phyloP scores from a whole-genome alignment of 192 early-diverging fungal genomes.

The Backusella australiensis region DNA sequence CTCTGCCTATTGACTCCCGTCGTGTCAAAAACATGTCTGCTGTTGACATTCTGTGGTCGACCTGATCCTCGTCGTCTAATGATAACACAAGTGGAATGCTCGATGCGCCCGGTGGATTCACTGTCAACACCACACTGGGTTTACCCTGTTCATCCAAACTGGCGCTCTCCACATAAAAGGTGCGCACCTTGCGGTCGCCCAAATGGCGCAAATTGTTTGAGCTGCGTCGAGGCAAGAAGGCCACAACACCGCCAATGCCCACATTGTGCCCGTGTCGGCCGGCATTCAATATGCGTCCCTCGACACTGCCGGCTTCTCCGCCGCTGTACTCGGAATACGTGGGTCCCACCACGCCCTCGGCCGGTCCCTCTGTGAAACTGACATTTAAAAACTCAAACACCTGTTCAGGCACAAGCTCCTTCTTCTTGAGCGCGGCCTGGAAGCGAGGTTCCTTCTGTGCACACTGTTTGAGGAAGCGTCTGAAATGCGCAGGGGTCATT shows the following conservation, averaged over 20 bases:
- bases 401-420: conserved; percentile 23
- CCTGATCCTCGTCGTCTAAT: neutral
- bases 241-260: conserved; percentile 70
- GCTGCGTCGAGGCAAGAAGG: conserved; percentile 40
- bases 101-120: conserved; percentile 5
- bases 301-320: conserved; percentile 25
- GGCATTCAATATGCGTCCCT: conserved; percentile 65
- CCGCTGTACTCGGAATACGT: conserved; percentile 49
- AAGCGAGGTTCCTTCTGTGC: conserved; percentile 38
- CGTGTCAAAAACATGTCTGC: neutral
- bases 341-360: conserved; percentile 40
- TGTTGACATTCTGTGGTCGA: neutral
- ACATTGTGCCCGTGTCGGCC: conserved; percentile 46
- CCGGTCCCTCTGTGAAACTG: conserved; percentile 16
- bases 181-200: conserved; percentile 38
- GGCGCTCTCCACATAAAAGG: conserved; percentile 64
- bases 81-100: conserved; percentile 4
- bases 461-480: conserved; percentile 54
- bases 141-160: conserved; percentile 43
- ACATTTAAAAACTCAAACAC: conserved; percentile 26
- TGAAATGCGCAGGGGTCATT: conserved; percentile 60
- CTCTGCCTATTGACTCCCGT: conserved; percentile 1
- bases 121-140: conserved; percentile 35
- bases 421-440: conserved; percentile 15
- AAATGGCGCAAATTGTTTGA: neutral